Evolutionary conservation across 2,329 filamentous ascomycete species (phyloP).

Genomic region (Aspergillus novoparasiticus): DNA sequence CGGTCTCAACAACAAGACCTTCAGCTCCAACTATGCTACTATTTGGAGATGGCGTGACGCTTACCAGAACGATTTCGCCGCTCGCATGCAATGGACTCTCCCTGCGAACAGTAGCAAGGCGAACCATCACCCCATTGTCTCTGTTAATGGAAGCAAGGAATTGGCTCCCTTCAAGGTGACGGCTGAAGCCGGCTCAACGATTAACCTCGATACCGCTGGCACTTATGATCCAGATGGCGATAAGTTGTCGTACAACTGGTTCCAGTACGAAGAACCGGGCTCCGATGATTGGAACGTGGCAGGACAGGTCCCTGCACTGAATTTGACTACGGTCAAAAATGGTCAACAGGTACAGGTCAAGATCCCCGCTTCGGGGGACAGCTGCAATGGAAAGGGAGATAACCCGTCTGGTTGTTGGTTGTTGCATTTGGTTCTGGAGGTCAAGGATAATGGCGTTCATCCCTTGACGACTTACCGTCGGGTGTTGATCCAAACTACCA

Average conservation of each 20-base stretch:
- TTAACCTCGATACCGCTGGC: background rate
- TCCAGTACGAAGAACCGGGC: constrained; percentile 8
- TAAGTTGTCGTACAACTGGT: constrained; percentile 2
- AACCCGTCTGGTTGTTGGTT: background rate
- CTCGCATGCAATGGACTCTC: constrained; percentile 52
- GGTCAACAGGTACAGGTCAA: background rate
- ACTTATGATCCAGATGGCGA: constrained; percentile 10
- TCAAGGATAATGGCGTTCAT: background rate
- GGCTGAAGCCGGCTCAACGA: background rate
- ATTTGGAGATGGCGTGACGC: constrained; percentile 58
- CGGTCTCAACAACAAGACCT: constrained; percentile 34
- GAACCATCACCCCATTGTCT: constrained; percentile 26
- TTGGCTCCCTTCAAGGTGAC: background rate
- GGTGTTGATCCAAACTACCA: background rate
- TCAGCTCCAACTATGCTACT: constrained; percentile 49
- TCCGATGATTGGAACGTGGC: background rate
- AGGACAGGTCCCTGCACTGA: background rate
- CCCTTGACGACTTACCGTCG: background rate
- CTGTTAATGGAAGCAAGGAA: constrained; percentile 17
- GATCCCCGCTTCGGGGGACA: background rate
- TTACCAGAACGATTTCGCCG: constrained; percentile 56
- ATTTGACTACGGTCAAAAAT: background rate
- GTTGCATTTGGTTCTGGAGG: background rate
- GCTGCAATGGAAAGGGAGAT: background rate
- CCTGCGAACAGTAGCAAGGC: constrained; percentile 19